Evolutionary conservation across 306 rosid genomes (phyloP).

Genomic region (Medicago ruthenica): DNA sequence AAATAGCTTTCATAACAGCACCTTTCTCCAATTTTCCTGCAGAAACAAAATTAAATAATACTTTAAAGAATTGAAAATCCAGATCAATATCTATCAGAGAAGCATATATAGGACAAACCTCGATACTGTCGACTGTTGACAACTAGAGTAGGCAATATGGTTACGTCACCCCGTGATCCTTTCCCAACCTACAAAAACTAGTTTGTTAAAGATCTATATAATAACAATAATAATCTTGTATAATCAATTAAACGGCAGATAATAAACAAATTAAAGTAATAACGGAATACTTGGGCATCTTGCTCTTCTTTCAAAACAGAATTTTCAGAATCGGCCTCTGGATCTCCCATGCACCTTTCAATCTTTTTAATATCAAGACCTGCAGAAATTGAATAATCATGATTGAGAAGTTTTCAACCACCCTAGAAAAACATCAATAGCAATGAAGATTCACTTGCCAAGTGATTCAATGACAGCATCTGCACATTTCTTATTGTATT

Average conservation of each 20-base stretch:
- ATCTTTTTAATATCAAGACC: conserved; percentile 83
- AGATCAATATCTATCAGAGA: conserved; percentile 37
- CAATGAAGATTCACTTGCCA: conserved; percentile 57
- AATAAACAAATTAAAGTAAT: conserved; percentile 7
- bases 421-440: conserved; percentile 33
- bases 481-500: conserved; percentile 89
- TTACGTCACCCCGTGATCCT: conserved; percentile 96
- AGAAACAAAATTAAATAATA: conserved; percentile 21
- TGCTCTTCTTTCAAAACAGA: conserved; percentile 95
- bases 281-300: conserved; percentile 80
- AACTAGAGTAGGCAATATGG: conserved; percentile 97
- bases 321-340: conserved; percentile 76
- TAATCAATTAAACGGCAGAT: conserved; percentile 26
- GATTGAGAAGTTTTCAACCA: conserved; percentile 28
- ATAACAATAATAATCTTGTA: background rate
- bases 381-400: conserved; percentile 48
- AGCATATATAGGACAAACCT: conserved; percentile 65
- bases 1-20: conserved; percentile 94
- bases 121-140: conserved; percentile 97
- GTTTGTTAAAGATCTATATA: conserved; percentile 35
- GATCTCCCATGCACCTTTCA: conserved; percentile 92
- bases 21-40: conserved; percentile 96
- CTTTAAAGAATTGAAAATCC: conserved; percentile 47
- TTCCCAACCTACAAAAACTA: conserved; percentile 77
- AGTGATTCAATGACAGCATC: conserved; percentile 83